Conservation (phyloP, 805 yeast species). For the Nakazawaea wickerhamii region DNA sequence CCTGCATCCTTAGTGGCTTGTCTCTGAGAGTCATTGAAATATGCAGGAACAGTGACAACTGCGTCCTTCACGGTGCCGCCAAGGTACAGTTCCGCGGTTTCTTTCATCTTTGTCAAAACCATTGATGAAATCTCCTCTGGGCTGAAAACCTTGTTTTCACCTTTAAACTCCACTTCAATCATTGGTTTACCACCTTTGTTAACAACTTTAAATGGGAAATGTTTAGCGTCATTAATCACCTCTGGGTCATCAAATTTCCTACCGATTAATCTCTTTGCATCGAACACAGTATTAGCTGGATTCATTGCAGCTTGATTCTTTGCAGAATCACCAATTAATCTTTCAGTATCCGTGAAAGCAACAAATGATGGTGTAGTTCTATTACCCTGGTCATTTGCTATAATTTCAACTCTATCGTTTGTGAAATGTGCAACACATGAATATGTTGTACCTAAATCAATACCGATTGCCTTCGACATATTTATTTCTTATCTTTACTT, state of each 20-base stretch:
- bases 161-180: slow-evolving; percentile 89
- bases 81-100: slow-evolving; percentile 55
- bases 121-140: slow-evolving; percentile 95
- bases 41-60: slow-evolving; percentile 82
- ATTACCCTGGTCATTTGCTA: slow-evolving; percentile 98
- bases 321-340: slow-evolving; percentile 95
- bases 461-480: slow-evolving; percentile 58
- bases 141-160: slow-evolving; percentile 84
- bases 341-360: slow-evolving; percentile 88
- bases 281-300: slow-evolving; percentile 86
- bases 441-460: slow-evolving; percentile 85
- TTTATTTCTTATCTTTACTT: background rate
- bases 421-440: slow-evolving; percentile 95
- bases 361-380: slow-evolving; percentile 96
- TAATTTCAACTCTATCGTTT: slow-evolving; percentile 89
- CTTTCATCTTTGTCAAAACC: slow-evolving; percentile 67
- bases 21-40: slow-evolving; percentile 76
- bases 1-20: slow-evolving; percentile 84
- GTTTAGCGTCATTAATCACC: slow-evolving; percentile 78
- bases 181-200: slow-evolving; percentile 83
- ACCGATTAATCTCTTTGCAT: slow-evolving; percentile 92
- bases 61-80: slow-evolving; percentile 56
- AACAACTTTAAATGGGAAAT: slow-evolving; percentile 86
- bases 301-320: slow-evolving; percentile 96
- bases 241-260: slow-evolving; percentile 80